Evolutionary conservation across 192 early-diverging fungal genomes (phyloP).

Genomic region (Helicostylum pulchrum): DNA sequence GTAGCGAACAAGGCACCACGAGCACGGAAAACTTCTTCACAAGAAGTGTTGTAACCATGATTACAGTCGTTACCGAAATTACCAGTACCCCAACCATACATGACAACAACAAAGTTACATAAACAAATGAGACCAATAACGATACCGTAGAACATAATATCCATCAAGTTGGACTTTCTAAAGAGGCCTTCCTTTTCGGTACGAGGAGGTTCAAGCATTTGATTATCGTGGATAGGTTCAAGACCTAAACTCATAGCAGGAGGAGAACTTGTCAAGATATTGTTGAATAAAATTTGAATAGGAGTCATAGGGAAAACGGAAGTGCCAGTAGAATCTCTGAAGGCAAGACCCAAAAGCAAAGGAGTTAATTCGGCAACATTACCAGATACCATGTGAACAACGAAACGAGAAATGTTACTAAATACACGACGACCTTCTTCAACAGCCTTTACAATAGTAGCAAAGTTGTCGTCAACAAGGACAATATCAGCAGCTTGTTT

Average conservation of each 20-base stretch:
- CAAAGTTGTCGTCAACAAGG: constrained; percentile 78
- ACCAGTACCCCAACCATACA: constrained; percentile 59
- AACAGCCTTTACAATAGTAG: constrained; percentile 75
- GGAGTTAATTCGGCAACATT: constrained; percentile 77
- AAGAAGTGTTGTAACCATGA: constrained; percentile 43
- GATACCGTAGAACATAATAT: constrained; percentile 68
- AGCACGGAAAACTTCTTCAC: constrained; percentile 65
- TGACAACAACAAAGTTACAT: constrained; percentile 58
- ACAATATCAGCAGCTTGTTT: constrained; percentile 92
- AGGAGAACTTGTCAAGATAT: constrained; percentile 79
- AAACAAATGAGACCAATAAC: constrained; percentile 64
- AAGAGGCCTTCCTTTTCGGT: constrained; percentile 62
- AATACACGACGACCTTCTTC: constrained; percentile 80
- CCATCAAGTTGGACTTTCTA: constrained; percentile 57
- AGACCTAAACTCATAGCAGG: constrained; percentile 76
- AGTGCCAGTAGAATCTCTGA: constrained; percentile 53
- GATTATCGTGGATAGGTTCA: constrained; percentile 58
- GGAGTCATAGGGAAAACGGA: constrained; percentile 77
- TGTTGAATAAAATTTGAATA: constrained; percentile 77
- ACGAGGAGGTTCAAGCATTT: constrained; percentile 74
- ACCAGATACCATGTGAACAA: constrained; percentile 67
- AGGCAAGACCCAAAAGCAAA: constrained; percentile 69
- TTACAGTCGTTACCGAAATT: constrained; percentile 62
- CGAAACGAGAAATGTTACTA: constrained; percentile 71
- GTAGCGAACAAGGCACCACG: constrained; percentile 71